Percentiles rank a stretch among this genome's conserved stretches.
Conservation (phyloP, 257 asterid genomes). For the Mitragyna speciosa region DNA sequence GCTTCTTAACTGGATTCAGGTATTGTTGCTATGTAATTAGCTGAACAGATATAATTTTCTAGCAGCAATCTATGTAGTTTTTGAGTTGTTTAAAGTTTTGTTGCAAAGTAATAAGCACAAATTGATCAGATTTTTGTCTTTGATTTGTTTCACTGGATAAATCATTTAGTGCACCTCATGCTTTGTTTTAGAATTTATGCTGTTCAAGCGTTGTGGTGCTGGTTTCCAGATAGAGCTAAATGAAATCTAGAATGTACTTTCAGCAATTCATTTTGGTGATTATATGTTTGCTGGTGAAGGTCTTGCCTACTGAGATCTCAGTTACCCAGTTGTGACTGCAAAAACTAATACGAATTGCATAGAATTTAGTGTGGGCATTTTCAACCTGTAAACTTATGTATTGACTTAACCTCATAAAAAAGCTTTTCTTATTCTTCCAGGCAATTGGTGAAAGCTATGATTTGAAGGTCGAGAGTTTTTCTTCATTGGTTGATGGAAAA, state of each 20-base stretch:
- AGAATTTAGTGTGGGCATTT: neutral
- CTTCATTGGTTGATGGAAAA: slow-evolving; percentile 85
- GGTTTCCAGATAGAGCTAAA: neutral
- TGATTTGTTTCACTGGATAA: neutral
- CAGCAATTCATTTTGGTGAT: neutral
- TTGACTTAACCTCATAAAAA: neutral
- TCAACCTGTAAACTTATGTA: neutral
- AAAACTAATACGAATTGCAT: neutral
- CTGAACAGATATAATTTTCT: slow-evolving; percentile 7
- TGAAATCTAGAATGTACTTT: neutral
- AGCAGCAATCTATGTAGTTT: neutral
- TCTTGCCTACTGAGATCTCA: neutral
- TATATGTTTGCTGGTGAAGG: neutral
- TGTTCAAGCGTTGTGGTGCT: neutral
- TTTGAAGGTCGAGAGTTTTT: slow-evolving; percentile 63
- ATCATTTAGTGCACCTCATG: neutral
- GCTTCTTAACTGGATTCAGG: slow-evolving; percentile 96
- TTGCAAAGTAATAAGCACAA: neutral
- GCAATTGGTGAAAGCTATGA: slow-evolving; percentile 77
- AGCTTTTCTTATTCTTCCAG: slow-evolving; percentile 43
- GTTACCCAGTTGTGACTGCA: neutral
- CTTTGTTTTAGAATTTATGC: neutral
- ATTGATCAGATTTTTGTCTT: neutral
- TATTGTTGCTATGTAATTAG: slow-evolving; percentile 23
- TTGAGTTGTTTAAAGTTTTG: slow-evolving; percentile 4